Base-by-base conservation (phyloP, 768 basidiomycete species). In the Russula griseocarnosa region DNA sequence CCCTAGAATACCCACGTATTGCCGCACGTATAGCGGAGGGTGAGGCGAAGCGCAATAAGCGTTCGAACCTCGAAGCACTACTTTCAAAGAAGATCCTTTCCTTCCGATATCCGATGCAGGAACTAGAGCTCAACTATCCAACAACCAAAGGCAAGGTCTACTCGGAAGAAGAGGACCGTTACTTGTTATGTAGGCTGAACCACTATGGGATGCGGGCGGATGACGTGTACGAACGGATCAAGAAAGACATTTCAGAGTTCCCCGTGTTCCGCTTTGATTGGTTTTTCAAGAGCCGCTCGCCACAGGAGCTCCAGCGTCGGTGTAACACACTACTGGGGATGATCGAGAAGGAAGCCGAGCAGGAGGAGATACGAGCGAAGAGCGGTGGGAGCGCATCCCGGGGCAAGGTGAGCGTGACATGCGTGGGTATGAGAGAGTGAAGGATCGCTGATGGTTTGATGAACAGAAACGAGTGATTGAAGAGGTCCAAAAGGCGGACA, bases 221-320 rank as follows among this genome's bases (percentile, higher is more conserved):
- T 55, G 94, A 97, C 70, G 89, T 93, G 28, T 97, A 94, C 71
- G 96, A 99, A 71, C 78, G 87, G 58, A 97, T 98, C 76, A 97
- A 96, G 83, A 86, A 88, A 74, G 96, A 98, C 74, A 94, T 98
- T 67, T 88, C 86, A 18, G 95, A 98, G 76, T 98, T 94, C 76
- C 95, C 96, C 1, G 90, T 95, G 16, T 99, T 98, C 78, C 81
- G 95, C 24, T 98, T 98, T 70, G 94, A 98, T 71, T 98, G 94
- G 96, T 98, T 97, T 79, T 89, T 94, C 81, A 95, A 96, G 79
- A 93, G 92, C 67, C 79, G 96, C 60, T 92, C 90, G 13, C 86
- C 92, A 3, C 87, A 92, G 70, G 96, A 98, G 76, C 76, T 98
- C 61, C 86, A 88, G 71, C 79, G 96, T 67, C 78, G 96, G 59